Base-by-base conservation (phyloP, 2,329 filamentous ascomycete species). In the Trichoderma sp. region DNA sequence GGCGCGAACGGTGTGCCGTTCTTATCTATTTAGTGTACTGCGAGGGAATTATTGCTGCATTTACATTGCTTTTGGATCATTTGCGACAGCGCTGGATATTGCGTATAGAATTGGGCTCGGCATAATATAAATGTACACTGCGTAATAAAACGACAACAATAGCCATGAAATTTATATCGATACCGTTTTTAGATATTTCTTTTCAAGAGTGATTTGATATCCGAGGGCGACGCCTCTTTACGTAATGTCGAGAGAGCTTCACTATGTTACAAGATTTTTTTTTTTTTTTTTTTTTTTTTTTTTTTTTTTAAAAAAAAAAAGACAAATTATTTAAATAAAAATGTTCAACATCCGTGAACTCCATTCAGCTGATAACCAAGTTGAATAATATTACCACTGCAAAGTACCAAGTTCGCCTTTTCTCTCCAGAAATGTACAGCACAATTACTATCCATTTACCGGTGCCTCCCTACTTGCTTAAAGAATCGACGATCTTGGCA, bases 1-100 rank as follows among this genome's bases (percentile, higher is more conserved):
- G 67, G 67, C 28, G 57, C 57, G 9, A 53, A 62, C 6, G 57
- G 36, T 17, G 67, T 69, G 11, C 67, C 67, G 15, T 69, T 69
- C 20, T 26, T 69, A 11, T 69, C 67, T 15, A 62, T 69, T n/a
- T 68, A 50, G 43, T 20, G 15, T 20, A 8, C 1, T 12, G 15
- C 20, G 9, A 47, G 6, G 6, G 13, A 8, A 17, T 23, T 15
- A 8, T 20, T 53, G 6, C 4, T 58, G 15, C 4, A n/a, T 17
- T 26, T 53, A 15, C 2, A 34, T 1, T 36, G 43, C 2, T 26
- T 34, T 53, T 17, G n/a, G 12, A 17, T 20, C 12, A 17, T 47
- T 59, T 59, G 26, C 26, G 26, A 34, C 9, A 59, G 55, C 65
- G 36, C 30, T 55, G 13, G 20, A 66, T 66, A 26, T 50, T 30